A percentile compares a stretch with the other conserved stretches of the same genome.
phyloP scores from a whole-genome alignment of 2,329 filamentous ascomycete species.

The Clonostachys chloroleuca region DNA sequence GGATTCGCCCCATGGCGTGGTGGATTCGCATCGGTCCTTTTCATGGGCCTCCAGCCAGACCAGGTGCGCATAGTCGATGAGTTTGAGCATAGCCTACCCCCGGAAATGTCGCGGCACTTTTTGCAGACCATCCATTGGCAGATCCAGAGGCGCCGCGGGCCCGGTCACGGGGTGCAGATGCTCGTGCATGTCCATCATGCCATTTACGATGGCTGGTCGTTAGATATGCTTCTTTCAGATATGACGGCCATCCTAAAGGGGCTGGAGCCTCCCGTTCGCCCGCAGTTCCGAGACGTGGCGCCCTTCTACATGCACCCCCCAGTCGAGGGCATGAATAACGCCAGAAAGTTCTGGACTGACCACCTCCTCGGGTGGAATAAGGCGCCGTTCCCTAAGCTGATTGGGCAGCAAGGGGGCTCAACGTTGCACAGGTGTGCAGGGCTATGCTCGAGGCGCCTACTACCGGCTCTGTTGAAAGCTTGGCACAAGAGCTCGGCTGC shows the following conservation, averaged over 20 bases:
- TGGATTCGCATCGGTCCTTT: slow-evolving; percentile 45
- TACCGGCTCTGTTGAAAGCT: slow-evolving; percentile 11
- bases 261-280: slow-evolving; percentile 26
- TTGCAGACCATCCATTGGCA: neutral
- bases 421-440: slow-evolving; percentile 21
- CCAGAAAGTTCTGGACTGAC: slow-evolving; percentile 63
- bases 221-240: slow-evolving; percentile 70
- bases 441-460: neutral
- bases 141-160: neutral
- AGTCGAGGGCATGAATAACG: slow-evolving; percentile 10
- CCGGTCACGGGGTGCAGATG: slow-evolving; percentile 1
- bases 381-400: slow-evolving; percentile 47
- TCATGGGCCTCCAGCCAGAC: slow-evolving; percentile 30
- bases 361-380: slow-evolving; percentile 55
- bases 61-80: neutral
- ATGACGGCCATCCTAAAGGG: slow-evolving; percentile 45
- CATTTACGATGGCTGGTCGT: slow-evolving; percentile 90
- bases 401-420: slow-evolving; percentile 12
- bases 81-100: neutral
- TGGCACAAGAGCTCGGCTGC: slow-evolving; percentile 36
- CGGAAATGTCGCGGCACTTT: neutral
- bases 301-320: slow-evolving; percentile 30
- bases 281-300: slow-evolving; percentile 58
- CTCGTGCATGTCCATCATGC: slow-evolving; percentile 72
- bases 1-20: slow-evolving; percentile 59